These are phyloP conservation scores for Geosmithia putterillii DNA, from an alignment of 2,329 filamentous ascomycete genomes.

Conservation along the genomic window DNA sequence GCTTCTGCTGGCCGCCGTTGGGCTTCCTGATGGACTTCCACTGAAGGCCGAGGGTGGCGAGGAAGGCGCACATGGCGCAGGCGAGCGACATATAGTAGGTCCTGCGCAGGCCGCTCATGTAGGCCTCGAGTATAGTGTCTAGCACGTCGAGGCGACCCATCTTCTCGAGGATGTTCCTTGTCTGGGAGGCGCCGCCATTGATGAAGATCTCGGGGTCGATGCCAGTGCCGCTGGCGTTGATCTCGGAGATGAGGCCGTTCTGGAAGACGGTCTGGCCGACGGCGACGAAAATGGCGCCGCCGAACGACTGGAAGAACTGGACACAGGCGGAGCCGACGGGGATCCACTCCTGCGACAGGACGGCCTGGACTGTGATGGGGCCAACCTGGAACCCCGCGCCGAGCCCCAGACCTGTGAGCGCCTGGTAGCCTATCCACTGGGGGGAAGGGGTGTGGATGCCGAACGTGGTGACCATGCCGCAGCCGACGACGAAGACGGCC, in stretches of 20 bases:
- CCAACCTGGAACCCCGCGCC: conserved; percentile 35
- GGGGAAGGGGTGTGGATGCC: conserved; percentile 28
- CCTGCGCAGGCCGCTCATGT: conserved; percentile 35
- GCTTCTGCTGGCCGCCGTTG: conserved; percentile 12
- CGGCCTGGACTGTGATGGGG: conserved; percentile 38
- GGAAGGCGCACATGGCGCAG: conserved; percentile 31
- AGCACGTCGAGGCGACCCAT: conserved; percentile 28
- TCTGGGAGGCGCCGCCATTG: conserved; percentile 28
- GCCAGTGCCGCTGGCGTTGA: conserved; percentile 16
- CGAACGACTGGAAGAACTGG: conserved; percentile 27
- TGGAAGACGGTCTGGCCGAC: conserved; percentile 9
- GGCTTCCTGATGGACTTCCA: conserved; percentile 43
- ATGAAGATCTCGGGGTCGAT: conserved; percentile 6
- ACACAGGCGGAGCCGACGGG: conserved; percentile 7
- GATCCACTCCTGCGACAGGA: conserved; percentile 14
- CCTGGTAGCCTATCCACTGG: conserved; percentile 47
- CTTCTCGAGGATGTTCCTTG: conserved; percentile 27
- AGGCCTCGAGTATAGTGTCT: conserved; percentile 30
- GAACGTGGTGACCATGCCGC: conserved; percentile 43
- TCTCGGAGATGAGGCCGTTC: conserved; percentile 4
- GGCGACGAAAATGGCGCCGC: conserved; percentile 15
- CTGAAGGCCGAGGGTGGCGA: conserved; percentile 28
- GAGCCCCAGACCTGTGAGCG: conserved; percentile 40
- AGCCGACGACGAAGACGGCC: conserved; percentile 29
- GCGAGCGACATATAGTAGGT: conserved; percentile 40